A percentile compares a stretch with the other conserved stretches of the same genome.
phyloP scores from a whole-genome alignment of 768 basidiomycete genomes.

The Auriscalpium vulgare region DNA sequence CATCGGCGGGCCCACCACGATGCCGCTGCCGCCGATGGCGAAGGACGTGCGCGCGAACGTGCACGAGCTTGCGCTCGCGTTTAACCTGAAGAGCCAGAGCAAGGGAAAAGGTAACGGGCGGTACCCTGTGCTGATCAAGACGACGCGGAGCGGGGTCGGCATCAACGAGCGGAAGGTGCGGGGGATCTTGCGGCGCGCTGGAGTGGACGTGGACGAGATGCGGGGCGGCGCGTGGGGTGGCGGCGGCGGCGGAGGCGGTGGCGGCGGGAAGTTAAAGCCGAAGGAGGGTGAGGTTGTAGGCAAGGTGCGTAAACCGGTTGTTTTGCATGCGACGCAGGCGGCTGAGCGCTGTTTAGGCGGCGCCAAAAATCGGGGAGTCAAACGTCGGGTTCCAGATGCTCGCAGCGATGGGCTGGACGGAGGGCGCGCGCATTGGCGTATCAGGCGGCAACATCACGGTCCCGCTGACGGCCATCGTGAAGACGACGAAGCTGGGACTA shows the following conservation, averaged over 20 bases:
- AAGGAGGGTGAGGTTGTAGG: conserved; percentile 87
- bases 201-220: conserved; percentile 3
- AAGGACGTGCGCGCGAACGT: conserved; percentile 64
- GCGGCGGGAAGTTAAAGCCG: conserved; percentile 37
- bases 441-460: conserved; percentile 51
- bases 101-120: conserved; percentile 60
- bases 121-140: conserved; percentile 75
- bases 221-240: conserved; percentile 24
- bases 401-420: conserved; percentile 86
- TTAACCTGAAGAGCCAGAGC: conserved; percentile 71
- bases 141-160: conserved; percentile 42
- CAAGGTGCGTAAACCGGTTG: conserved; percentile 35
- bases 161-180: conserved; percentile 57
- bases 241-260: conserved; percentile 21
- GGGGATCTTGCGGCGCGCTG: conserved; percentile 27
- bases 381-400: conserved; percentile 89
- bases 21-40: conserved; percentile 74
- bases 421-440: conserved; percentile 69
- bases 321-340: no score
- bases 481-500: conserved; percentile 77
- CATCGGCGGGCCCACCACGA: conserved; percentile 37
- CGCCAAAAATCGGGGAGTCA: conserved; percentile 68
- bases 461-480: conserved; percentile 80
- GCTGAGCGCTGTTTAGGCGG: conserved; percentile 37
- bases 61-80: conserved; percentile 75